Evolutionary conservation across 768 basidiomycete species (phyloP).

Genomic region (Boletus rubroflammeus): DNA sequence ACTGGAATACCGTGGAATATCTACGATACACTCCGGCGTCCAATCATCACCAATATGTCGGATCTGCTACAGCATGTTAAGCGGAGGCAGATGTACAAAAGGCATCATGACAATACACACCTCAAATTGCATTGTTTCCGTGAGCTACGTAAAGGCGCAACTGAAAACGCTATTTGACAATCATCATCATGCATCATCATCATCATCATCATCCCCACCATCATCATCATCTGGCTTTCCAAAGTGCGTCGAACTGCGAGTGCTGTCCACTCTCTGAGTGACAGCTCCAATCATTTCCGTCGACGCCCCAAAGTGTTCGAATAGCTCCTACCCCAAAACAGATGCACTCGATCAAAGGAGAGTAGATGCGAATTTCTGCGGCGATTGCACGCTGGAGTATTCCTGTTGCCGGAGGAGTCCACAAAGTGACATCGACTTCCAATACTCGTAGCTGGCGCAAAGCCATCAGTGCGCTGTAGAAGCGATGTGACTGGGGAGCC

Average conservation of each 20-base stretch:
- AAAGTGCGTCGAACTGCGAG: slow-evolving; percentile 27
- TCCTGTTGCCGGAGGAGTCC: slow-evolving; percentile 32
- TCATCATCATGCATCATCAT: neutral
- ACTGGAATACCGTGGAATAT: slow-evolving; percentile 21
- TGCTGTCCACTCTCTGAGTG: slow-evolving; percentile 27
- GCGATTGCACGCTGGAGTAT: slow-evolving; percentile 35
- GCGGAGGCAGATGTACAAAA: slow-evolving; percentile 22
- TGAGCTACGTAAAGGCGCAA: slow-evolving; percentile 28
- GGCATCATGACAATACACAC: slow-evolving; percentile 24
- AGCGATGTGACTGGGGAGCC: slow-evolving; percentile 28
- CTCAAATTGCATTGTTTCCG: slow-evolving; percentile 14
- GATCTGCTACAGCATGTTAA: slow-evolving; percentile 23
- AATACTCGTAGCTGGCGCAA: slow-evolving; percentile 34
- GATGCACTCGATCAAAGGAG: slow-evolving; percentile 33
- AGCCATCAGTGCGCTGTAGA: slow-evolving; percentile 34
- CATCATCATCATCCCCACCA: slow-evolving; percentile 13
- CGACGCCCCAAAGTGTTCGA: slow-evolving; percentile 30
- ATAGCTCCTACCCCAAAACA: slow-evolving; percentile 33
- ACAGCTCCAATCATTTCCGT: slow-evolving; percentile 36
- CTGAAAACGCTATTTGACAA: slow-evolving; percentile 12
- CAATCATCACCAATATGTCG: slow-evolving; percentile 19
- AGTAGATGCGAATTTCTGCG: slow-evolving; percentile 38
- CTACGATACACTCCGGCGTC: slow-evolving; percentile 21
- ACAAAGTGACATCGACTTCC: slow-evolving; percentile 37
- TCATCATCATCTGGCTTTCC: slow-evolving; percentile 25